Percentiles rank a stretch among this genome's conserved stretches.
These are phyloP conservation scores for Magnusiomyces tetraspermus DNA, from an alignment of 1,139 yeast species.

Conservation along the genomic window DNA sequence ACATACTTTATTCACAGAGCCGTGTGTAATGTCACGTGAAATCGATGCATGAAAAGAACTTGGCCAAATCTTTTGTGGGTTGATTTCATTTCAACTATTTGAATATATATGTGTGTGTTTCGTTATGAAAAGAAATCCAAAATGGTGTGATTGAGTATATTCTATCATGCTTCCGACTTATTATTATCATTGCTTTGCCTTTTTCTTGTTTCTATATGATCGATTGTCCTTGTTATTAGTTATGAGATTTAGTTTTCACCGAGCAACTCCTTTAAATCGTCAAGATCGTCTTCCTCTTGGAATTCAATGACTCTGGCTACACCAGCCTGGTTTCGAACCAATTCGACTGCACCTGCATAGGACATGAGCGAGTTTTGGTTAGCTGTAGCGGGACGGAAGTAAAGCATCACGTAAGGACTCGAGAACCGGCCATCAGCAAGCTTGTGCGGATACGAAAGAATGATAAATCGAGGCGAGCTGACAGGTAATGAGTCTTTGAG, in stretches of 20 bases:
- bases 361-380: conserved; percentile 74
- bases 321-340: conserved; percentile 68
- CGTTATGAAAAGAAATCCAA: too few species aligned
- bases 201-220: background rate
- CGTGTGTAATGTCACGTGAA: too few species aligned
- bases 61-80: too few species aligned
- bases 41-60: too few species aligned
- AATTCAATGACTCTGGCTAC: conserved; percentile 39
- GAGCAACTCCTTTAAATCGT: conserved; percentile 22
- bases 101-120: too few species aligned
- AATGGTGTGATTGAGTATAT: too few species aligned
- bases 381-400: conserved; percentile 80
- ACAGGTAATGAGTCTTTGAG: conserved; percentile 74
- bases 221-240: background rate
- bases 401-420: conserved; percentile 65
- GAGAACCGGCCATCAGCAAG: conserved; percentile 62
- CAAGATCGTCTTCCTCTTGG: conserved; percentile 28
- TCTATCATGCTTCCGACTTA: too few species aligned
- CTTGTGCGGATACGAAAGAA: conserved; percentile 69
- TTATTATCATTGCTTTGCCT: too few species aligned
- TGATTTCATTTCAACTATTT: too few species aligned
- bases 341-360: conserved; percentile 82
- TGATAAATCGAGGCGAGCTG: conserved; percentile 64
- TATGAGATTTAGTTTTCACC: background rate
- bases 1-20: too few species aligned